Conservation (phyloP, 2,329 filamentous ascomycete species). For the Neofusicoccum laricinum region DNA sequence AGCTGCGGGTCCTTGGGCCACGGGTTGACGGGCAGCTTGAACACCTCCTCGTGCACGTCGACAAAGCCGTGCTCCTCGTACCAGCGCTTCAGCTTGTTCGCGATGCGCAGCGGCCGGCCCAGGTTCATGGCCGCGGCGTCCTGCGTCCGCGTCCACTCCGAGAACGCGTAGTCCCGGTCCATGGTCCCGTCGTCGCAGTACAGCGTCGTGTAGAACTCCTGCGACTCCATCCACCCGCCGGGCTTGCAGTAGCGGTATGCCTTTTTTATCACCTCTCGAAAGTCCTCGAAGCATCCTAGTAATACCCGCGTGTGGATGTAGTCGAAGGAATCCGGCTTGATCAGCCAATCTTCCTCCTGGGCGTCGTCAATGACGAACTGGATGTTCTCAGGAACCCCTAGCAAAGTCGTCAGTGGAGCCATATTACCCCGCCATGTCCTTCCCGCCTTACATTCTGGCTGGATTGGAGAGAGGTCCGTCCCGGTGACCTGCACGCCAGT, state of each 20-base stretch:
- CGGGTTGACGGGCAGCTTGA: constrained; percentile 52
- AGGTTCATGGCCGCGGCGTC: constrained; percentile 46
- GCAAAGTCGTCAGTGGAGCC: neutral
- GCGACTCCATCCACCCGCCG: constrained; percentile 51
- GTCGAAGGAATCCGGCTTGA: constrained; percentile 52
- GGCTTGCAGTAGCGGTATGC: constrained; percentile 53
- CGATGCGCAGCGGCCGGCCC: constrained; percentile 50
- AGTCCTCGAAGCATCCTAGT: constrained; percentile 57
- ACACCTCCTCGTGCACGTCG: constrained; percentile 52
- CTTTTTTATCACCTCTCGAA: constrained; percentile 53
- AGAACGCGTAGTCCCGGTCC: constrained; percentile 44
- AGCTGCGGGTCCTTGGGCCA: constrained; percentile 50
- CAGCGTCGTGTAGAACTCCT: constrained; percentile 43
- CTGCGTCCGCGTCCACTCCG: constrained; percentile 45
- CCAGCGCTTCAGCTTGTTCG: constrained; percentile 52
- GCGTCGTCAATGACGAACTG: constrained; percentile 72
- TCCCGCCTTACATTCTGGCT: constrained; percentile 32
- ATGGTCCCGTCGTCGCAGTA: constrained; percentile 56
- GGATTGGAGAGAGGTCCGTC: constrained; percentile 42
- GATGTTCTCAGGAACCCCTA: constrained; percentile 64
- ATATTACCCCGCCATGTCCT: neutral
- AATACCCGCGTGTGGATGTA: constrained; percentile 60
- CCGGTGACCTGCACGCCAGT: constrained; percentile 35
- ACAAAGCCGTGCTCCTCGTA: constrained; percentile 58
- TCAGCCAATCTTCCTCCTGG: constrained; percentile 57